Percentiles rank a stretch among this genome's conserved stretches.
These are phyloP conservation scores for Colletotrichum sp. DNA, from an alignment of 2,329 filamentous ascomycete species.

Conservation along the genomic window DNA sequence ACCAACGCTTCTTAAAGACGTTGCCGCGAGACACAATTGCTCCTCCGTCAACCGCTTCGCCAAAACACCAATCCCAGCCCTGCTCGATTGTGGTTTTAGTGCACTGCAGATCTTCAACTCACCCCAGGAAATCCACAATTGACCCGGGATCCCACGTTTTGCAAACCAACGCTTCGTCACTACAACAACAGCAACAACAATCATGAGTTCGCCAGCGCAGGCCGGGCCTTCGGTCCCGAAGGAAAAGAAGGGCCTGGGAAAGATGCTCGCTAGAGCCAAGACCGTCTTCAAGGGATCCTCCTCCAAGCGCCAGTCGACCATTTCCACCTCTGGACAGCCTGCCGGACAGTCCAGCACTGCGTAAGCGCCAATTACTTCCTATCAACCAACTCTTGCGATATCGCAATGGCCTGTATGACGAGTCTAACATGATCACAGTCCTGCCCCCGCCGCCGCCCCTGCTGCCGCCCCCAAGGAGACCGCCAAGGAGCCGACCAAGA, in stretches of 20 bases:
- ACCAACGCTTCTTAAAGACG: not conserved
- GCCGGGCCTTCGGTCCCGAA: slow-evolving; percentile 37
- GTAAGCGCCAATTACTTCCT: not conserved
- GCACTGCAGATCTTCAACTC: not conserved
- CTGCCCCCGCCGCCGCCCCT: not conserved
- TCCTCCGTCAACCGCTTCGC: not conserved
- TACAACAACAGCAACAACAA: slow-evolving; percentile 1
- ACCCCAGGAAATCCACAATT: not conserved
- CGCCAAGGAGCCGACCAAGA: slow-evolving; percentile 17
- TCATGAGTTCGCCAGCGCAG: slow-evolving; percentile 50
- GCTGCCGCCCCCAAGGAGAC: slow-evolving; percentile 9
- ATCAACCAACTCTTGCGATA: not conserved
- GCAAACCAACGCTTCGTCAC: not conserved
- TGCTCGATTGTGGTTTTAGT: not conserved
- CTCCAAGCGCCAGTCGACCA: slow-evolving; percentile 18
- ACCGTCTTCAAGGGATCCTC: slow-evolving; percentile 52
- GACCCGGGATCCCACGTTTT: not conserved
- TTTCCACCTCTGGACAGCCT: slow-evolving; percentile 7
- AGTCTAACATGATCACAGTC: slow-evolving; percentile 10
- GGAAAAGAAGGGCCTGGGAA: slow-evolving; percentile 53
- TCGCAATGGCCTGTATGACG: not conserved
- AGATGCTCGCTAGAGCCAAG: slow-evolving; percentile 54
- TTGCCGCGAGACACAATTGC: not conserved
- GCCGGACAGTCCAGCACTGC: not conserved
- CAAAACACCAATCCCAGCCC: not conserved